Evolutionary conservation across 2,329 filamentous ascomycete species (phyloP), one percentile per base, ranked within the genome.

Genomic region (Thielaviopsis punctulata): DNA sequence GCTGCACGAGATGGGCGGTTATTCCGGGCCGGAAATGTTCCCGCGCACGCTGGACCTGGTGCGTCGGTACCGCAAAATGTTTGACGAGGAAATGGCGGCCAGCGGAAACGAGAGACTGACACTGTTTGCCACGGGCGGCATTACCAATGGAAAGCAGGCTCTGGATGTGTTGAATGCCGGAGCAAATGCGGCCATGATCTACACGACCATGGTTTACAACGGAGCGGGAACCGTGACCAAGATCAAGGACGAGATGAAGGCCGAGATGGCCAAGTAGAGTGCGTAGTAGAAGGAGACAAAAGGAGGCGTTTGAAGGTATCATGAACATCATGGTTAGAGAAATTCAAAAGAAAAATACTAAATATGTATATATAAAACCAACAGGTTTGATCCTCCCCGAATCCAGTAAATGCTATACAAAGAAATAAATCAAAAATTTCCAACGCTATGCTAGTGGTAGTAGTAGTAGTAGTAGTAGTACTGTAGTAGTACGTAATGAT

Each of bases 101-200:
- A 60, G 57, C 4, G 61, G 62, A 15, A 61, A 64, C 25, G 56
- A 69, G 55, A 73, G 73, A 47, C 95, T 95, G 68, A 81, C 88
- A 50, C 84, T 98, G 56, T 96, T 96, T 63, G 90, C 90, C 0
- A 92, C 87, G 0, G 92, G 92, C 1, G 92, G 92, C 18, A 90
- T 98, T 62, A 92, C 84, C 1, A 90, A 83, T 58, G 92, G 92
- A 4, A 75, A 83, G 57, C 83, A 96, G 67, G 93, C 87, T 8
- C 69, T 86, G 13, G 74, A 85, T 66, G 78, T 90, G 6, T 72
- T 96, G 48, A 85, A 93, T 58, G 88, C 89, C 0, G 92, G 92
- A 8, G 92, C 92, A 0, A 90, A 83, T 59, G 81, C 93, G 13
- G 88, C 87, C 2, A 92, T 94, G 79, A 73, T 95, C 50, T 96